Evolutionary conservation across 2,329 filamentous ascomycete species (phyloP).

Genomic region (Bimuria novae-zelandiae): DNA sequence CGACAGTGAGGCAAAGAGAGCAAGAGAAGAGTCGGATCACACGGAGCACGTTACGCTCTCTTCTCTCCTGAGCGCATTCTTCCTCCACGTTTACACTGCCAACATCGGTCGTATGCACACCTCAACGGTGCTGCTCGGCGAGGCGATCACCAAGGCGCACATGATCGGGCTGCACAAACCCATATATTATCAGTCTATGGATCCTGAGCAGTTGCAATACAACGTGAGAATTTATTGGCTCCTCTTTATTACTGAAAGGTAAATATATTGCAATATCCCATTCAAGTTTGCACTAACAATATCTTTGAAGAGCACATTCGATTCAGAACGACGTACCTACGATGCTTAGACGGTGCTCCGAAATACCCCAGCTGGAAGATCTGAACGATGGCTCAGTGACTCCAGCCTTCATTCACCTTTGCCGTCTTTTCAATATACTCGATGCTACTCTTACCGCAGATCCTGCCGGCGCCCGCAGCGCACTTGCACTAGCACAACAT

Average conservation of each 20-base stretch:
- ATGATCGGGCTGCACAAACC: slow-evolving; percentile 38
- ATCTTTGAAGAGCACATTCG: slow-evolving; percentile 31
- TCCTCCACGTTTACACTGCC: slow-evolving; percentile 42
- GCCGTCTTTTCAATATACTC: slow-evolving; percentile 40
- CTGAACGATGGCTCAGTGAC: slow-evolving; percentile 38
- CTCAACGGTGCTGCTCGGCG: slow-evolving; percentile 39
- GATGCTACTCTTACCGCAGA: slow-evolving; percentile 42
- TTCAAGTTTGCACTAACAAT: neutral
- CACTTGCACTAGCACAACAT: slow-evolving; percentile 38
- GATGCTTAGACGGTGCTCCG: slow-evolving; percentile 34
- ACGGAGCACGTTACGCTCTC: slow-evolving; percentile 37
- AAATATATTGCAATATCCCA: too few relatives aligned
- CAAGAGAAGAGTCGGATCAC: slow-evolving; percentile 36
- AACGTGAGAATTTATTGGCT: slow-evolving; percentile 42
- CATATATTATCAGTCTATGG: slow-evolving; percentile 31
- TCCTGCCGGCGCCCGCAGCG: slow-evolving; percentile 32
- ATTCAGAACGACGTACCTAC: slow-evolving; percentile 43
- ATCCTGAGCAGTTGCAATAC: slow-evolving; percentile 33
- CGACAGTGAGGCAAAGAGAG: slow-evolving; percentile 34
- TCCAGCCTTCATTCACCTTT: slow-evolving; percentile 41
- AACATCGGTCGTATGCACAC: slow-evolving; percentile 42
- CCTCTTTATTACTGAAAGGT: slow-evolving; percentile 42
- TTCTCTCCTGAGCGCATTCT: slow-evolving; percentile 38
- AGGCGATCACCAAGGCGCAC: slow-evolving; percentile 41
- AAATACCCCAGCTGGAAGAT: slow-evolving; percentile 35